Evolutionary conservation across 495 filamentous ascomycete genomes (phyloP).

Genomic region (Letharia lupina): DNA sequence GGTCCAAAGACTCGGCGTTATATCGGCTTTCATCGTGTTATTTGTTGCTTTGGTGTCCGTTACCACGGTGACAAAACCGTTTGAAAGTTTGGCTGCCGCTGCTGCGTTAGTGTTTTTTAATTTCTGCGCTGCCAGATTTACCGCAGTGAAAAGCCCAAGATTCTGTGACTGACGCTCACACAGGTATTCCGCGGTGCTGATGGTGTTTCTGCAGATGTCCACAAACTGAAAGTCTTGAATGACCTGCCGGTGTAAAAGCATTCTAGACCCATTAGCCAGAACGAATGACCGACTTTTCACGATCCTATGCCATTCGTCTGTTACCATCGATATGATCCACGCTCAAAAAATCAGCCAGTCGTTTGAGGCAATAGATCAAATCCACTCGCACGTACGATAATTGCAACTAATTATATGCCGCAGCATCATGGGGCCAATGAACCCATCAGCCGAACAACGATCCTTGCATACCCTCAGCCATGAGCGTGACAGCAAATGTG

Average conservation of each 20-base stretch:
- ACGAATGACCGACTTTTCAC: not conserved
- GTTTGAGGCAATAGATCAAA: too few relatives aligned
- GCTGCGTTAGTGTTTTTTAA: slow-evolving; percentile 3
- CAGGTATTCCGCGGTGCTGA: slow-evolving; percentile 11
- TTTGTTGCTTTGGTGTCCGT: slow-evolving; percentile 9
- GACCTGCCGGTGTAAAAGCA: not conserved
- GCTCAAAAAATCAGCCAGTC: not conserved
- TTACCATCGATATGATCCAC: not conserved
- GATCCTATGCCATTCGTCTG: not conserved
- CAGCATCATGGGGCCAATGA: too few relatives aligned
- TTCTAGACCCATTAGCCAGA: not conserved
- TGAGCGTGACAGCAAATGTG: too few relatives aligned
- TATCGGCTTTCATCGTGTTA: slow-evolving; percentile 11
- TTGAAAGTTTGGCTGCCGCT: slow-evolving; percentile 11
- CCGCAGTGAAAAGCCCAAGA: not conserved
- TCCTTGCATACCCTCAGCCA: too few relatives aligned
- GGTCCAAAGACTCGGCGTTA: slow-evolving; percentile 5
- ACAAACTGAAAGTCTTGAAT: not conserved
- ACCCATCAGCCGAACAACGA: too few relatives aligned
- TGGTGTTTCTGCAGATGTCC: slow-evolving; percentile 13
- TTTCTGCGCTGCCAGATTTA: not conserved
- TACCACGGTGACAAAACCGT: slow-evolving; percentile 8
- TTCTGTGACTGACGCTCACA: not conserved
- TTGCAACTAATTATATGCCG: too few relatives aligned
- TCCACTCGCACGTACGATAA: too few relatives aligned